Evolutionary conservation across 169 alveolate species (phyloP).

Genomic region (Cryptosporidium sp.): DNA sequence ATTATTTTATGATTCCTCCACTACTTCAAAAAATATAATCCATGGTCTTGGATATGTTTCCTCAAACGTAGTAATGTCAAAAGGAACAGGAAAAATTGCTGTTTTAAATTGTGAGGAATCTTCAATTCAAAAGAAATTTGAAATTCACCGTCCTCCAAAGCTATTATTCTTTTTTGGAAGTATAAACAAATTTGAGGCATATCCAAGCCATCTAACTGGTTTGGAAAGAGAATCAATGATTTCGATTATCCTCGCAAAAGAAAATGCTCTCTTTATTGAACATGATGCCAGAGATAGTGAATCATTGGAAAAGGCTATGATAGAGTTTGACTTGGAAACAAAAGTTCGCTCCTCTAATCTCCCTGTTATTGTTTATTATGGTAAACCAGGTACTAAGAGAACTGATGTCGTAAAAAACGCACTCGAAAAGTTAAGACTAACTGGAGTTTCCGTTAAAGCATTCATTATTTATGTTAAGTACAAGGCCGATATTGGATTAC

Average conservation of each 20-base stretch:
- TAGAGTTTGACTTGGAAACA: constrained; percentile 12
- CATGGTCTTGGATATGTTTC: constrained; percentile 24
- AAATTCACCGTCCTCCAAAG: constrained; percentile 5
- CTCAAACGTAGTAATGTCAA: neutral
- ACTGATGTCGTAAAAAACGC: constrained; percentile 11
- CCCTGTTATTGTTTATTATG: constrained; percentile 59
- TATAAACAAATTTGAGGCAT: neutral
- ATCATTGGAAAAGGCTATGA: constrained; percentile 28
- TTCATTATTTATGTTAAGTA: constrained; percentile 52
- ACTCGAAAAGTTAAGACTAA: constrained; percentile 1
- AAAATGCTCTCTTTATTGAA: neutral
- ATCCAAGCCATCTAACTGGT: constrained; percentile 32
- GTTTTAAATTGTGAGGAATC: neutral
- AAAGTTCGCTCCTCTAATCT: constrained; percentile 1
- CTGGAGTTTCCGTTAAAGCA: constrained; percentile 24
- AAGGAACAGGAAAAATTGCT: constrained; percentile 55
- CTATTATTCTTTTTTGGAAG: constrained; percentile 25
- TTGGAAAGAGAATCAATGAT: constrained; percentile 33
- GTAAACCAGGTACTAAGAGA: constrained; percentile 57
- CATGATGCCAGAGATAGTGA: constrained; percentile 26
- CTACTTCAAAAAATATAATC: neutral
- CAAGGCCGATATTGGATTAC: constrained; percentile 64
- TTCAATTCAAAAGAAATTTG: neutral
- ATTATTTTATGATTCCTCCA: constrained; percentile 32
- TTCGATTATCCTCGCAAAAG: constrained; percentile 25